Percentiles rank a stretch among this genome's conserved stretches.
phyloP scores from a whole-genome alignment of 164 flowering plant species.

The Umbilicus rupestris region DNA sequence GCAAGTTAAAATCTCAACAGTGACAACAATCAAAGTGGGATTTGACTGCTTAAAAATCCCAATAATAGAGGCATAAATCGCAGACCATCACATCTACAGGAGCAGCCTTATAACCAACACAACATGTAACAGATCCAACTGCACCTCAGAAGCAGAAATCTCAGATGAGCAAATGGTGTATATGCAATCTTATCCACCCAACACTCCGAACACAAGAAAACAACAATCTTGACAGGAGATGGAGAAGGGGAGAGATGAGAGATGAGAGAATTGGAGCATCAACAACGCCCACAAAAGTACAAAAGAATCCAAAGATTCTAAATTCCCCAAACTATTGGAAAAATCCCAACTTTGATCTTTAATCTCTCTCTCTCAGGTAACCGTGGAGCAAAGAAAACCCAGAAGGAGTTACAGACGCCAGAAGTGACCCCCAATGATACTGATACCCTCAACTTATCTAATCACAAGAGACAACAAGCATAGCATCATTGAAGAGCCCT shows the following conservation, averaged over 20 bases:
- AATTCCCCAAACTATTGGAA: constrained; percentile 11
- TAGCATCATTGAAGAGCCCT: neutral
- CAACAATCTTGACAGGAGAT: constrained; percentile 6
- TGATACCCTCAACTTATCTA: neutral
- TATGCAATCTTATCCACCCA: constrained; percentile 28
- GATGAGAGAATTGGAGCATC: constrained; percentile 5
- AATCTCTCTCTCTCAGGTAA: constrained; percentile 11
- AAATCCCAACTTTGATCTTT: constrained; percentile 16
- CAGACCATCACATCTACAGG: constrained; percentile 23
- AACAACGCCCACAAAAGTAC: constrained; percentile 14
- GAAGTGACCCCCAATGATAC: too few relatives aligned
- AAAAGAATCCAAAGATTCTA: constrained; percentile 21
- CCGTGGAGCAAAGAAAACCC: constrained; percentile 10
- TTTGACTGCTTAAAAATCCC: constrained; percentile 16
- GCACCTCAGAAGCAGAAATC: constrained; percentile 9
- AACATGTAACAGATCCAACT: constrained; percentile 13
- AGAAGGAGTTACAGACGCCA: neutral
- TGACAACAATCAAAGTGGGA: constrained; percentile 16
- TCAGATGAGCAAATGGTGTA: constrained; percentile 7
- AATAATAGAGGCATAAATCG: constrained; percentile 9
- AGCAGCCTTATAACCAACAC: constrained; percentile 15
- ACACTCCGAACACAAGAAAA: constrained; percentile 8
- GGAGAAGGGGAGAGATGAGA: constrained; percentile 9
- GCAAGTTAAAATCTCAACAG: constrained; percentile 17
- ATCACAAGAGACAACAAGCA: constrained; percentile 3